Conservation (phyloP, 768 basidiomycete species). For the Agaricus sinodeliciosus region DNA sequence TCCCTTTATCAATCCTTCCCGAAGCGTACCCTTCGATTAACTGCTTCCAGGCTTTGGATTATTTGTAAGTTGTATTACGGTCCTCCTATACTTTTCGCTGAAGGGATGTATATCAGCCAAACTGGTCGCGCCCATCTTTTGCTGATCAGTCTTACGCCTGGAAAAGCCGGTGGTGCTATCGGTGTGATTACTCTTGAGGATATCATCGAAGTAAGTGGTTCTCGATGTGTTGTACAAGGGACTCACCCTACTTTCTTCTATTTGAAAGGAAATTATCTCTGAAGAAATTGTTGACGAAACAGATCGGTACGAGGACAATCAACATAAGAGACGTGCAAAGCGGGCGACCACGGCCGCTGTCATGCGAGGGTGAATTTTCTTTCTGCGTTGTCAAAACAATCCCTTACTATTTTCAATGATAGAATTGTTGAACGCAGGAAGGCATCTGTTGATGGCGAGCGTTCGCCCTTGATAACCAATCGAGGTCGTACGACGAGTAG, state of each 20-base stretch:
- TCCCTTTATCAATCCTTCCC: conserved; percentile 77
- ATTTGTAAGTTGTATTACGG: conserved; percentile 50
- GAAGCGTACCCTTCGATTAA: conserved; percentile 87
- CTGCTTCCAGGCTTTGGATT: conserved; percentile 92
- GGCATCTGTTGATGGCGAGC: neutral
- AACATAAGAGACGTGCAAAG: conserved; percentile 66
- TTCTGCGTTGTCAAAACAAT: neutral
- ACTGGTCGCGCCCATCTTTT: conserved; percentile 92
- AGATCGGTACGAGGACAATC: conserved; percentile 85
- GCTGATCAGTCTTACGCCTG: conserved; percentile 80
- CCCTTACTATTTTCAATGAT: neutral
- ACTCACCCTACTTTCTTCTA: conserved; percentile 10
- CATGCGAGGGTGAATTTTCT: conserved; percentile 60
- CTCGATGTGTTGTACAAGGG: neutral
- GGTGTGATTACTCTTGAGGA: conserved; percentile 91
- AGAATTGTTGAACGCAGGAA: conserved; percentile 47
- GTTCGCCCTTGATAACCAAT: neutral
- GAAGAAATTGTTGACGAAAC: conserved; percentile 97
- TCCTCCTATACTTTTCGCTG: no score
- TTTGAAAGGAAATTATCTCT: conserved; percentile 76
- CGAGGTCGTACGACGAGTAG: neutral
- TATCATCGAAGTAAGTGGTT: conserved; percentile 55
- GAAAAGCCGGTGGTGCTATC: conserved; percentile 73
- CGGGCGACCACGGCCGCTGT: conserved; percentile 66
- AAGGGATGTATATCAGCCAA: conserved; percentile 44